Evolutionary conservation across 2,329 filamentous ascomycete genomes (phyloP), one percentile per base, ranked within the genome.

Genomic region (Cladosporium cucumerinum): DNA sequence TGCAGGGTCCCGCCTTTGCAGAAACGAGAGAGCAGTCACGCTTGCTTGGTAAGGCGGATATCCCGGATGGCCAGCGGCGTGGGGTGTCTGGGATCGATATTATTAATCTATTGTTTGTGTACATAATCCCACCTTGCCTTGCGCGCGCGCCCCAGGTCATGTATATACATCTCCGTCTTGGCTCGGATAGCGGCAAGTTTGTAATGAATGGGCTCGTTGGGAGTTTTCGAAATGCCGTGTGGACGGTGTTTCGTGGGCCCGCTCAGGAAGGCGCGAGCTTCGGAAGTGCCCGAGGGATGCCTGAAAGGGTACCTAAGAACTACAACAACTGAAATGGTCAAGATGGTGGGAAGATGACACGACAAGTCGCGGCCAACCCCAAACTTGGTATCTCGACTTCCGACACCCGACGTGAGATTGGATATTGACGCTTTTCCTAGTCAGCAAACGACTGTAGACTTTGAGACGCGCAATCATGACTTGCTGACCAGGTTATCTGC

Each of bases 11-110:
- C 7, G 26, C 26, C 26, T 28, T 28, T 23, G 39, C 39, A 46
- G 39, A 46, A 46, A 46, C 39, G 39, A 46, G 39, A 46, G 39
- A 21, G 39, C 39, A 43, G 48, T 25, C 2, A 23, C 21, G n/a
- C 23, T 52, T 54, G 51, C 51, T 54, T 54, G 26, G 51, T 54
- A 58, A 46, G 23, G 36, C 55, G 55, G 32, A 23, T 58, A 8
- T 18, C 7, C 6, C 51, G 51, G 51, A 54, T 32, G 25, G 14
- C 39, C 28, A 54, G 51, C 25, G 25, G 25, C 51, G 51, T 54
- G 51, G 51, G 25, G 48, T 51, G 14, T 21, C 8, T 51, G 18
- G 32, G 32, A 34, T 12, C 32, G 32, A 34, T 34, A 34, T 34
- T n/a, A 43, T 21, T 46, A 21, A 46, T 46, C n/a, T 12, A 46